phyloP scores from a whole-genome alignment of 1,139 yeast genomes.

The Barnettozyma hawaiiensis region DNA sequence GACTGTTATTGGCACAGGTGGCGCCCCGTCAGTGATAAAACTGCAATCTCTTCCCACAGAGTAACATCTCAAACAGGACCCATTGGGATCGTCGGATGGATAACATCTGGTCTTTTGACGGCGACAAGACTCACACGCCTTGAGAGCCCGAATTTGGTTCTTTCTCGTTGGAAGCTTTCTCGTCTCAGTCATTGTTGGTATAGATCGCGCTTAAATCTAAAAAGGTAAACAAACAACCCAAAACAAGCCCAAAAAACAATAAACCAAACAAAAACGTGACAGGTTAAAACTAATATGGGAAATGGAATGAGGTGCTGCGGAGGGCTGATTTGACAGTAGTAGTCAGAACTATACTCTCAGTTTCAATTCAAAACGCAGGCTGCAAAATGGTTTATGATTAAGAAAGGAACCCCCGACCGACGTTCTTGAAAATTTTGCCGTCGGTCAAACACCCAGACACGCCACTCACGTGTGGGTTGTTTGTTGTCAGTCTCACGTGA shows the following conservation, averaged over 20 bases:
- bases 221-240: conserved; percentile 1
- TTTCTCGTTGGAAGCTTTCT: neutral
- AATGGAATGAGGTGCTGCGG: no score
- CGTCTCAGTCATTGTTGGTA: neutral
- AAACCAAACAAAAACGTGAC: neutral
- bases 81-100: conserved; percentile 22
- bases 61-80: conserved; percentile 27
- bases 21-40: conserved; percentile 21
- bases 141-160: conserved; percentile 21
- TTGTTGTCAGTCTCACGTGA: neutral
- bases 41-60: conserved; percentile 28
- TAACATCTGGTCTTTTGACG: conserved; percentile 29
- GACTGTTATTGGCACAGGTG: conserved; percentile 9
- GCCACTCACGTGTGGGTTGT: neutral
- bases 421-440: neutral
- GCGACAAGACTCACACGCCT: conserved; percentile 29
- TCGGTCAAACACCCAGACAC: neutral
- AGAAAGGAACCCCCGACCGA: no score
- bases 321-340: no score
- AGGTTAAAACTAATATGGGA: no score
- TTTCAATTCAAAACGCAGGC: no score
- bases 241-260: neutral
- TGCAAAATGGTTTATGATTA: no score
- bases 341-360: no score
- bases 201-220: neutral